These are phyloP conservation scores for Eimeria falciformis DNA, from an alignment of 169 alveolate genomes.

Conservation along the genomic window DNA sequence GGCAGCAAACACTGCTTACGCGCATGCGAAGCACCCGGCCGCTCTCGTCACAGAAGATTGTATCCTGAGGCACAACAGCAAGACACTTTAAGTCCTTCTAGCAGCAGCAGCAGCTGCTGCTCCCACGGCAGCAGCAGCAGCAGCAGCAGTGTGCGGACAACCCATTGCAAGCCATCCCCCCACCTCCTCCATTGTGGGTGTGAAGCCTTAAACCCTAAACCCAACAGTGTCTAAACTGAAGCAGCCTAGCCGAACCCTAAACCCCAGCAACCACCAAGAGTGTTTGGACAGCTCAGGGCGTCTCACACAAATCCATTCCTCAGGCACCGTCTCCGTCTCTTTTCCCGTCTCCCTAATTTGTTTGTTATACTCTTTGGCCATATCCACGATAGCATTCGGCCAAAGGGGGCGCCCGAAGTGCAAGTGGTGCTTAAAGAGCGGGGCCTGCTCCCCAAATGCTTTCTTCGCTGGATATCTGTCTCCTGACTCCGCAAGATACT, in stretches of 20 bases:
- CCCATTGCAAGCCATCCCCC: background rate
- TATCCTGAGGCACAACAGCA: conserved; percentile 7
- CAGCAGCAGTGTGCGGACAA: background rate
- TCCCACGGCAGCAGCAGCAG: background rate
- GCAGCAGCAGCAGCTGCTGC: background rate
- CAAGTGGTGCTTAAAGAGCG: background rate
- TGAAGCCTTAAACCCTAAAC: too few relatives aligned
- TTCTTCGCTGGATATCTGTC: background rate
- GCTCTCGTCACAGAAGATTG: conserved; percentile 4
- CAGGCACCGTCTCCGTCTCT: background rate
- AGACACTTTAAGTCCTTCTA: background rate
- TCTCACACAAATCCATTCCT: background rate
- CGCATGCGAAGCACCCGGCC: background rate
- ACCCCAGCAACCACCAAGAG: too few relatives aligned
- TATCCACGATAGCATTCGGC: conserved; percentile 1
- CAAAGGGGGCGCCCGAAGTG: background rate
- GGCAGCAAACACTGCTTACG: background rate
- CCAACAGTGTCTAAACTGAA: too few relatives aligned
- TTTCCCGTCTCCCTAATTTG: background rate
- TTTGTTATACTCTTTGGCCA: background rate
- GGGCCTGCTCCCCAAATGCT: background rate
- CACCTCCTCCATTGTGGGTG: background rate
- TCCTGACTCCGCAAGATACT: background rate
- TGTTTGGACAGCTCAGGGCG: background rate
- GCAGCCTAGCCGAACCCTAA: too few relatives aligned